Conservation (phyloP, 2,329 filamentous ascomycete species). For the Alternaria sp. region DNA sequence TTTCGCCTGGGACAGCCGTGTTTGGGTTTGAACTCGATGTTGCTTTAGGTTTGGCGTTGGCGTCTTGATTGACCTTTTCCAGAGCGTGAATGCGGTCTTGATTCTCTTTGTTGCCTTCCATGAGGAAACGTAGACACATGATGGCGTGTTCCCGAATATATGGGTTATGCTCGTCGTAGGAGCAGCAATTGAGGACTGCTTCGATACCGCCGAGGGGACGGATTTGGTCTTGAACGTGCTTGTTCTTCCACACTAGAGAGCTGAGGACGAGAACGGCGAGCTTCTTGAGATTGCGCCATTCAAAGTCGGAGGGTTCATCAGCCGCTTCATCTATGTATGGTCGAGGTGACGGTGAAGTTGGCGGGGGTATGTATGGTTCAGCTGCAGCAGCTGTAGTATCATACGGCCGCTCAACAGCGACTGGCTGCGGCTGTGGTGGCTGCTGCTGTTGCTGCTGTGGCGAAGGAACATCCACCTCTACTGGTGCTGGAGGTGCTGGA, state of each 20-base stretch:
- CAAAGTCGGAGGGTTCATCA: conserved; percentile 71
- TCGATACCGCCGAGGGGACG: conserved; percentile 86
- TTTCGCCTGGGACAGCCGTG: background rate
- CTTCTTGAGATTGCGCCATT: conserved; percentile 87
- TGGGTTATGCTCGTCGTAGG: conserved; percentile 91
- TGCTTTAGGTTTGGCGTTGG: conserved; percentile 22
- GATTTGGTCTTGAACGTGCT: conserved; percentile 86
- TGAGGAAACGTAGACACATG: conserved; percentile 63
- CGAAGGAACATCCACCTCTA: conserved; percentile 24
- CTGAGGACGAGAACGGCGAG: conserved; percentile 91
- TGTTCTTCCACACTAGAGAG: conserved; percentile 85
- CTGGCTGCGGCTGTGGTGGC: conserved; percentile 45
- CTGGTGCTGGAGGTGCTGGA: conserved; percentile 41
- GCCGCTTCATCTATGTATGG: conserved; percentile 57
- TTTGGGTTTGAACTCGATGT: background rate
- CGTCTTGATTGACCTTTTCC: conserved; percentile 42
- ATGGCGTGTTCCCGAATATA: conserved; percentile 84
- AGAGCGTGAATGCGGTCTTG: conserved; percentile 75
- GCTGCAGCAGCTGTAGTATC: conserved; percentile 58
- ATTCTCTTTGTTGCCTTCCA: conserved; percentile 77
- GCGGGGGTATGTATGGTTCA: conserved; percentile 53
- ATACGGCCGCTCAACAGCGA: conserved; percentile 72
- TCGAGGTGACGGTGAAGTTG: conserved; percentile 47
- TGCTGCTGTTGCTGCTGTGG: conserved; percentile 27
- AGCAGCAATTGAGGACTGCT: conserved; percentile 85